A percentile compares a stretch with the other conserved stretches of the same genome.
phyloP scores from a whole-genome alignment of 768 basidiomycete species.

The Lentinula raphanica region DNA sequence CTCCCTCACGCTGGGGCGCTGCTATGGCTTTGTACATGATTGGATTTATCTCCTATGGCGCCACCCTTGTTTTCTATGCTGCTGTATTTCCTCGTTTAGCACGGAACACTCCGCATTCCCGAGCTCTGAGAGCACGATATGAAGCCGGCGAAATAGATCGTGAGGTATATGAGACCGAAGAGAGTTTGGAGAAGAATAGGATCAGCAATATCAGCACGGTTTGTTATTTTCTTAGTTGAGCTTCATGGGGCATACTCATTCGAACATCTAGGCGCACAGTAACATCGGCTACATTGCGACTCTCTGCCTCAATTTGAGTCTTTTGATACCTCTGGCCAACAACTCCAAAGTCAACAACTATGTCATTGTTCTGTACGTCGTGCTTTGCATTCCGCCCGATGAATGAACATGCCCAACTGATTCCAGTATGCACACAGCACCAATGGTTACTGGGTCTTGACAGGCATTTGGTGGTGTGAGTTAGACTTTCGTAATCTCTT shows the following conservation, averaged over 20 bases:
- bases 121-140: conserved; percentile 47
- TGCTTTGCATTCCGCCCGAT: background rate
- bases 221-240: conserved; percentile 12
- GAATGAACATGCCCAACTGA: background rate
- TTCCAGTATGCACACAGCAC: conserved; percentile 33
- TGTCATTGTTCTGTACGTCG: conserved; percentile 59
- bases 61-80: conserved; percentile 76
- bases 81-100: conserved; percentile 79
- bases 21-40: conserved; percentile 79
- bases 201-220: conserved; percentile 85
- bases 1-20: conserved; percentile 62
- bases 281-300: conserved; percentile 71
- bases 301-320: conserved; percentile 59
- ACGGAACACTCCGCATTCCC: conserved; percentile 65
- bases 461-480: conserved; percentile 88
- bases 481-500: background rate
- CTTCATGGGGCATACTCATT: background rate
- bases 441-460: conserved; percentile 71
- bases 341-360: conserved; percentile 72
- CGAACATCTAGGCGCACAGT: conserved; percentile 54
- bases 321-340: conserved; percentile 56
- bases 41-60: conserved; percentile 74
- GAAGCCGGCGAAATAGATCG: conserved; percentile 53
- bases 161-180: conserved; percentile 68
- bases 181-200: conserved; percentile 77